phyloP scores from a whole-genome alignment of 1,284 basidiomycete genomes.

The Leccinum brunneo-olivaceum region DNA sequence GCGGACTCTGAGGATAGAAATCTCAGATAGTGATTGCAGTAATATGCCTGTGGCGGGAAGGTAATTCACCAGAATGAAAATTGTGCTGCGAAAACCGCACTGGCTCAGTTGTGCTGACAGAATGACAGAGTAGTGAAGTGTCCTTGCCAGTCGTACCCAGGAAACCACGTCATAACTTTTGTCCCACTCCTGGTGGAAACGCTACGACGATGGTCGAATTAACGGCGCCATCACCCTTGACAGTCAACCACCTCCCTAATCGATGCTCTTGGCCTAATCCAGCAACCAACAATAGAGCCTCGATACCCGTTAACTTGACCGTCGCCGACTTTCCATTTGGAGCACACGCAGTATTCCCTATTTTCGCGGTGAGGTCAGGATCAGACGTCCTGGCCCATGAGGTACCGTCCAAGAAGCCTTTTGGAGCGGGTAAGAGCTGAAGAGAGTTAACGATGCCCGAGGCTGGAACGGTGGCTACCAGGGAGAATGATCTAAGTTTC shows the following conservation, averaged over 20 bases:
- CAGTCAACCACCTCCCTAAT: slow-evolving; percentile 80
- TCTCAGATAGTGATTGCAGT: background rate
- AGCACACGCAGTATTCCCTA: background rate
- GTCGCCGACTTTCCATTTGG: slow-evolving; percentile 9
- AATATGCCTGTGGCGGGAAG: background rate
- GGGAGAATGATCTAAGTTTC: slow-evolving; percentile 70
- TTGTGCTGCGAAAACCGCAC: background rate
- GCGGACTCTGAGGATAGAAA: no score
- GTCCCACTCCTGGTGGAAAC: slow-evolving; percentile 20
- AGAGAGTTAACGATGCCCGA: slow-evolving; percentile 87
- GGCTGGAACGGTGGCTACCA: slow-evolving; percentile 56
- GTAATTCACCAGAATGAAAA: background rate
- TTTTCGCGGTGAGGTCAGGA: background rate
- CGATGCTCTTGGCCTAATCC: slow-evolving; percentile 85
- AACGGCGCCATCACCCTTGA: slow-evolving; percentile 61
- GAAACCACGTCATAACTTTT: slow-evolving; percentile 3
- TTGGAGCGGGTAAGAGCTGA: slow-evolving; percentile 66
- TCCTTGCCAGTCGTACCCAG: background rate
- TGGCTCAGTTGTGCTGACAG: background rate
- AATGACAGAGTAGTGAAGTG: background rate
- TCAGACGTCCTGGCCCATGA: slow-evolving; percentile 14
- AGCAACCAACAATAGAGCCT: slow-evolving; percentile 63
- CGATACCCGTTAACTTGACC: slow-evolving; percentile 22
- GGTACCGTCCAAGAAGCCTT: slow-evolving; percentile 32
- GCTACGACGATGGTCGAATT: slow-evolving; percentile 69